phyloP scores from a whole-genome alignment of 306 rosid genomes.

The Medicago arabica region DNA sequence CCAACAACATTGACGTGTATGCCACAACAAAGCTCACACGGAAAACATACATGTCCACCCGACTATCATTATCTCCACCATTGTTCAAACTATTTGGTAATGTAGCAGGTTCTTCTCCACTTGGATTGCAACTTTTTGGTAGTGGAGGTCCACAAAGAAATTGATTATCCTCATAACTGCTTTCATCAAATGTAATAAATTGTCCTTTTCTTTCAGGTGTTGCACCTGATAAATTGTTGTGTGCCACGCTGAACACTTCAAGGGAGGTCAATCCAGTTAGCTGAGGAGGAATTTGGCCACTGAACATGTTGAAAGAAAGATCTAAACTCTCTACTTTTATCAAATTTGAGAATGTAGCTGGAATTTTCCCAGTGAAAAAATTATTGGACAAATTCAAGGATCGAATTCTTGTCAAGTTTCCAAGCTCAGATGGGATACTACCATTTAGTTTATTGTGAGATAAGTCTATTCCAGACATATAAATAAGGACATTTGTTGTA shows the following conservation, averaged over 20 bases:
- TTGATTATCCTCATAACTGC: constrained; percentile 25
- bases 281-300: constrained; percentile 16
- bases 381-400: constrained; percentile 18
- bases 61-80: not conserved
- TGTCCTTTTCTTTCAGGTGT: constrained; percentile 8
- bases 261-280: constrained; percentile 8
- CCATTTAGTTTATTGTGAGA: constrained; percentile 3
- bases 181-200: constrained; percentile 33
- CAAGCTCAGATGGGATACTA: constrained; percentile 25
- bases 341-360: not conserved
- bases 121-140: not conserved
- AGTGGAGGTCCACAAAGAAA: constrained; percentile 39
- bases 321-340: constrained; percentile 16
- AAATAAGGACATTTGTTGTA: not conserved
- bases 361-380: constrained; percentile 6
- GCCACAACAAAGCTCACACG: constrained; percentile 6
- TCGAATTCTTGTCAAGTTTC: constrained; percentile 26
- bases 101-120: not conserved
- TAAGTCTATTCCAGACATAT: constrained; percentile 25
- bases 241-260: constrained; percentile 28
- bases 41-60: constrained; percentile 23
- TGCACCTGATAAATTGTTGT: constrained; percentile 13
- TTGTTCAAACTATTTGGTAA: not conserved
- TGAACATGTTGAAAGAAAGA: constrained; percentile 6
- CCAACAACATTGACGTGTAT: constrained; percentile 14